These are phyloP conservation scores for Oryza australiensis DNA, from an alignment of 176 grass and related monocot species.

Conservation along the genomic window DNA sequence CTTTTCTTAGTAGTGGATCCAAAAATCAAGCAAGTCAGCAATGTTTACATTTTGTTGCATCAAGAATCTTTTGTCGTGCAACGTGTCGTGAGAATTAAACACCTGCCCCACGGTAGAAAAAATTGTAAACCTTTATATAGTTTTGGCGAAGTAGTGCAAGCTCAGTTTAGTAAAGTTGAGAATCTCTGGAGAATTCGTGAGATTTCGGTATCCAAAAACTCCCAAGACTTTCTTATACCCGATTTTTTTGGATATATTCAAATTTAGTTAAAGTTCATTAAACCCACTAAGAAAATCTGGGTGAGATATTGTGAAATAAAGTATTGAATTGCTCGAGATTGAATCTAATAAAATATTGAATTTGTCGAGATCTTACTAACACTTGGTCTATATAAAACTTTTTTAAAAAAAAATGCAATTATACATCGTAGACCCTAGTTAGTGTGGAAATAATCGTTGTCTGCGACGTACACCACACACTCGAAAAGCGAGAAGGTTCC, in stretches of 20 bases:
- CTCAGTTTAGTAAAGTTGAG: neutral
- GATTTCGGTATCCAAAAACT: neutral
- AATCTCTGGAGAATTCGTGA: neutral
- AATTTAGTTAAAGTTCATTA: too few species aligned
- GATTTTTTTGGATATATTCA: neutral
- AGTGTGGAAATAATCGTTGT: neutral
- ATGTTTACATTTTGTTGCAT: neutral
- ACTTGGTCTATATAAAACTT: neutral
- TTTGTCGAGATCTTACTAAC: neutral
- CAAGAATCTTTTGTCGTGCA: neutral
- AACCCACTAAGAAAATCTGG: neutral
- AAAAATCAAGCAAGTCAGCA: neutral
- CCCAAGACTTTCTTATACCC: neutral
- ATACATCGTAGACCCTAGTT: neutral
- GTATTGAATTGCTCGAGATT: too few species aligned
- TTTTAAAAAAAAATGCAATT: neutral
- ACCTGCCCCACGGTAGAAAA: neutral
- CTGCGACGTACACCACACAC: neutral
- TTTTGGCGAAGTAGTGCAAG: neutral
- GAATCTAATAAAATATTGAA: too few species aligned
- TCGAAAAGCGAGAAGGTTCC: neutral
- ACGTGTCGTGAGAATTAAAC: neutral
- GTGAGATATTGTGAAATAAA: too few species aligned
- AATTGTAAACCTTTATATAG: neutral
- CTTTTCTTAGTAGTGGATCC: neutral